Conservation (phyloP, 306 rosid genomes). For the Trifolium dubium region DNA sequence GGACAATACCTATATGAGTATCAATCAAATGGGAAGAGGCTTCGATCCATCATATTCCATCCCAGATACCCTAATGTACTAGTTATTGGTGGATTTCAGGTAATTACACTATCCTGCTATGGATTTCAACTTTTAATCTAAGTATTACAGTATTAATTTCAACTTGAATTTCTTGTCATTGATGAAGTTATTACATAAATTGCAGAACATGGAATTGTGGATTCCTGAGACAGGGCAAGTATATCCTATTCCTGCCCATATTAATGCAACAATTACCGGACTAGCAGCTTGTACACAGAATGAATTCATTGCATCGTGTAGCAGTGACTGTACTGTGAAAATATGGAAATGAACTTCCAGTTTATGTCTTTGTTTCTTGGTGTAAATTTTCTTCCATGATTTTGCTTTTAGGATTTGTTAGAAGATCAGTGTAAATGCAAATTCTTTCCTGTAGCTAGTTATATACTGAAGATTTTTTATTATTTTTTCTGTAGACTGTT, state of each 20-base stretch:
- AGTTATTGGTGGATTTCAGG: constrained; percentile 14
- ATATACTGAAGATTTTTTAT: not conserved
- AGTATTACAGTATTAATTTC: not conserved
- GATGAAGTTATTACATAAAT: not conserved
- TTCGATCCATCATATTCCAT: constrained; percentile 7
- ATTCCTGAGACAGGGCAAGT: not conserved
- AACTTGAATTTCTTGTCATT: not conserved
- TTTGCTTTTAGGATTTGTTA: not conserved
- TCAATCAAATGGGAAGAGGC: not conserved
- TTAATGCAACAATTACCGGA: constrained; percentile 5
- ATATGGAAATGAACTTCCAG: constrained; percentile 29
- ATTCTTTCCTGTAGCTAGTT: not conserved
- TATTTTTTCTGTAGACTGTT: not conserved
- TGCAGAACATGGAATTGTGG: constrained; percentile 27
- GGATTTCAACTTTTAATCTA: not conserved
- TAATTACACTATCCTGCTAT: not conserved
- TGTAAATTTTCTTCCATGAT: not conserved
- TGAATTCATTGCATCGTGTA: constrained; percentile 16
- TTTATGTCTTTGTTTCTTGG: constrained; percentile 1
- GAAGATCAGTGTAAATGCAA: not conserved
- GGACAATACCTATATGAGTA: constrained; percentile 2
- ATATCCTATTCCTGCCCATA: not conserved
- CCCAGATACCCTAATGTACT: constrained; percentile 19
- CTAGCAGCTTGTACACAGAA: constrained; percentile 20
- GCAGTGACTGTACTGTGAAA: constrained; percentile 9